Conservation (phyloP, 1,284 basidiomycete genomes). For the Cutaneotrichosporon sp. region DNA sequence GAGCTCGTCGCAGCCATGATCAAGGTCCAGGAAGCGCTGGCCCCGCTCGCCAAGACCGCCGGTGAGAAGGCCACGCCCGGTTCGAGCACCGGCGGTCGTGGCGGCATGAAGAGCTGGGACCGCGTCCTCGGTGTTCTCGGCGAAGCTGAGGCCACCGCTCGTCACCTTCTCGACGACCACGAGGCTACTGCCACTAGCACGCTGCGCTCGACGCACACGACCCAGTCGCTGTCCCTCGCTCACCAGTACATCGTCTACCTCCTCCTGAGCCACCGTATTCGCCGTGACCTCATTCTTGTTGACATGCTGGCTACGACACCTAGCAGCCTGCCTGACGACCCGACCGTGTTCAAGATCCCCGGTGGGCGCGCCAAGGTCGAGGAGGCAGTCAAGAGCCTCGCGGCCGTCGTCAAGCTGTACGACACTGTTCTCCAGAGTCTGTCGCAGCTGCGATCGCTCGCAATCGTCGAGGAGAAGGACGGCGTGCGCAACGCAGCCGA, state of each 20-base stretch:
- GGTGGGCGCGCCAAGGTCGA: constrained; percentile 48
- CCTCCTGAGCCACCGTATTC: constrained; percentile 74
- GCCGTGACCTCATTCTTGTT: constrained; percentile 78
- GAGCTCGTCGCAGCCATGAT: constrained; percentile 85
- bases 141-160: constrained; percentile 77
- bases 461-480: constrained; percentile 79
- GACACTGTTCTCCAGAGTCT: constrained; percentile 79
- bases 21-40: constrained; percentile 73
- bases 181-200: constrained; percentile 48
- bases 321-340: constrained; percentile 34
- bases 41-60: constrained; percentile 44
- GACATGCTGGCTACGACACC: constrained; percentile 55
- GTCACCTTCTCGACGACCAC: constrained; percentile 71
- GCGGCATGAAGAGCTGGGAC: constrained; percentile 62
- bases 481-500: constrained; percentile 72
- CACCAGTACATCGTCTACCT: constrained; percentile 82
- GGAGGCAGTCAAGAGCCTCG: constrained; percentile 57
- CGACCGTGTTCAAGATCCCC: constrained; percentile 31
- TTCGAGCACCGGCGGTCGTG: constrained; percentile 15
- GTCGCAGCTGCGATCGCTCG: constrained; percentile 71
- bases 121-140: constrained; percentile 72
- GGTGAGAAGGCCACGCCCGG: constrained; percentile 37
- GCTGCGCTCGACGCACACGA: constrained; percentile 33
- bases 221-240: constrained; percentile 60
- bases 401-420: constrained; percentile 78